Evolutionary conservation across 306 rosid species (phyloP), one percentile per base, ranked within the genome.

Genomic region (Boehmeria nivea): DNA sequence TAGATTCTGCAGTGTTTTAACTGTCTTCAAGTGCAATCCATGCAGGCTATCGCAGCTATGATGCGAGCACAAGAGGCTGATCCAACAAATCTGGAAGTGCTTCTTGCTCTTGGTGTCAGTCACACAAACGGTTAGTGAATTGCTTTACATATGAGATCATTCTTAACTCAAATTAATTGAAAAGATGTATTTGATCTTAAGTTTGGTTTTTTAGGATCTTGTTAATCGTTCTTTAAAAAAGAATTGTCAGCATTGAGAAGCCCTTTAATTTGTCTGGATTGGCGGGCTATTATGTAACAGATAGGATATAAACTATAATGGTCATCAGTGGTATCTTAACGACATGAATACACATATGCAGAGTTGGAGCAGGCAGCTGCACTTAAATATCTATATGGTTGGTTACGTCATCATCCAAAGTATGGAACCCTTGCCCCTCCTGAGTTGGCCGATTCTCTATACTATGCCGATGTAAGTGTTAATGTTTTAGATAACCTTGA

Each of bases 31-130:
- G 5, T 31, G 36, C 36, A 31, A 31, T 55, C 33, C 63, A 14
- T 44, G 63, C 89, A 91, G 99, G 99, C 99, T 34, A 91, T 91
- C 65, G 89, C 99, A 65, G 99, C 96, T 3, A 91, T 91, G 99
- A 85, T 87, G 96, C 93, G 88, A 18, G 99, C 99, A 6, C 86
- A 85, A 48, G 96, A 91, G 69, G 99, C 91, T 57, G 89, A 91
- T 80, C 81, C 99, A 48, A 77, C 94, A 78, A 87, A 87, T 70
- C 73, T 87, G 56, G 99, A 91, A 78, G 99, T 91, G 79, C 99
- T 91, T 80, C 99, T 91, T 69, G 93, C 99, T 57, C 99, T 91
- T 62, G 99, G 99, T 66, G 99, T 91, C 62, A 91, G 99, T 75
- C 96, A 91, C 75, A 91, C 99, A 51, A 91, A 91, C 74, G 99